A percentile compares a stretch with the other conserved stretches of the same genome.
phyloP scores from a whole-genome alignment of 345 rosid genomes.

The Nephelium lappaceum region DNA sequence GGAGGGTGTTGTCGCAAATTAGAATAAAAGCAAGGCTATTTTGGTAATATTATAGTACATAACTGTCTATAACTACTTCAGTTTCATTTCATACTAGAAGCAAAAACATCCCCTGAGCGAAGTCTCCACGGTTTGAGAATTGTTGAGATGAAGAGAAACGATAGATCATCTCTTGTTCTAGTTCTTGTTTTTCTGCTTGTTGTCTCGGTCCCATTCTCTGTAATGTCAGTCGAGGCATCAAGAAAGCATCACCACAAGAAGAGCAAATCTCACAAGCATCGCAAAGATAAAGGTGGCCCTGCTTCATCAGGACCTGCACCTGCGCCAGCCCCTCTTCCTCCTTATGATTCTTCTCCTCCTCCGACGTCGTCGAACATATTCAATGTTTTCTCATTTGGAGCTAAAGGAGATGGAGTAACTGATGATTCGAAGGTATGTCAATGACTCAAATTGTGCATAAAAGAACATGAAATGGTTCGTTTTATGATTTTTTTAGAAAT shows the following conservation, averaged over 20 bases:
- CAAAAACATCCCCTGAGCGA: constrained; percentile 6
- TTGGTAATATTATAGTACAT: constrained; percentile 11
- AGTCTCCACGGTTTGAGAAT: not conserved
- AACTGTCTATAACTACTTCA: constrained; percentile 40
- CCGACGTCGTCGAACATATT: constrained; percentile 32
- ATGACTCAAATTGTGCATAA: not conserved
- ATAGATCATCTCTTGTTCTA: constrained; percentile 23
- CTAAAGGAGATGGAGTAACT: constrained; percentile 55
- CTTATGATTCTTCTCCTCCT: constrained; percentile 16
- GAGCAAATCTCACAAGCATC: constrained; percentile 34
- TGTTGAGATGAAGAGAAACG: constrained; percentile 35
- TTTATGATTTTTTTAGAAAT: not conserved
- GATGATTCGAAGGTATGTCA: constrained; percentile 60
- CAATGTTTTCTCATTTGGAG: constrained; percentile 56
- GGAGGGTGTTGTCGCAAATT: constrained; percentile 18
- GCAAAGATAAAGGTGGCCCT: constrained; percentile 29
- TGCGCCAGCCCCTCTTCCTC: constrained; percentile 39
- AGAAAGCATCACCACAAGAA: constrained; percentile 45
- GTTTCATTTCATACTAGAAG: constrained; percentile 16
- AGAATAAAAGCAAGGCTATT: constrained; percentile 14
- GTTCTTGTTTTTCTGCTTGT: constrained; percentile 19
- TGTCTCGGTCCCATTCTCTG: constrained; percentile 24
- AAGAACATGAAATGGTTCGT: not conserved
- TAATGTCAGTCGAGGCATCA: constrained; percentile 41
- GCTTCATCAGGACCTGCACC: constrained; percentile 26